Base-by-base conservation (phyloP, 2,329 filamentous ascomycete species). In the Fusarium temperatum region DNA sequence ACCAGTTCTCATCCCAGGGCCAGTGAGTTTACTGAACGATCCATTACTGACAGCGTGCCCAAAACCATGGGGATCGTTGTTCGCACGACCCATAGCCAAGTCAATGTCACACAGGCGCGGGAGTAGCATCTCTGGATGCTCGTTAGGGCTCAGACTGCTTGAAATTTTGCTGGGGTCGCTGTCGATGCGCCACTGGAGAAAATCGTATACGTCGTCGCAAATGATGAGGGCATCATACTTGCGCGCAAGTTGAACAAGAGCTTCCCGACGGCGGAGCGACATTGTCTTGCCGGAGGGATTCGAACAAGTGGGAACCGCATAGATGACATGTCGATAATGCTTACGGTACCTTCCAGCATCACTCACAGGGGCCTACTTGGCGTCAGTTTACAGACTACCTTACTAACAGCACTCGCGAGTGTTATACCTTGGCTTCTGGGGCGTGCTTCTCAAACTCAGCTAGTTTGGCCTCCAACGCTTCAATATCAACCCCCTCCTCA, bases 201-300 rank as follows among this genome's bases (percentile, higher is more conserved):
- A 92, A 81, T 98, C 96, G 80, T 99, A 99, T 15, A 98, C 95
- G 81, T 99, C 96, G 83, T 98, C 96, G 55, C 90, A 90, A 35
- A 98, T 87, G 63, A 98, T 83, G n/a, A 98, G 87, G 12, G 94
- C 94, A 80, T 98, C 91, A 80, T 92, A 90, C 66, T 91, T 86
- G 64, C 96, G 88, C 1, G 96, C 96, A 12, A 98, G 83, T n/a
- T 85, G 84, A 30, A 98, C 90, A 8, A 98, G 87, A 17, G 85
- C 85, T 72, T 91, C 84, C 8, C 96, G 89, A 35, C 92, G 89
- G 24, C 83, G 80, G 8, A 94, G 82, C 20, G 91, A 90, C 91
- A 97, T 96, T 7, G 94, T 95, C 78, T 92, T 92, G 36, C 92
- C 94, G 0, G 93, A 95, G 0, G 96, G 96, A 79, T 98, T 98